phyloP scores from a whole-genome alignment of 2,329 filamentous ascomycete genomes.

The Hymenoscyphus fraxineus region DNA sequence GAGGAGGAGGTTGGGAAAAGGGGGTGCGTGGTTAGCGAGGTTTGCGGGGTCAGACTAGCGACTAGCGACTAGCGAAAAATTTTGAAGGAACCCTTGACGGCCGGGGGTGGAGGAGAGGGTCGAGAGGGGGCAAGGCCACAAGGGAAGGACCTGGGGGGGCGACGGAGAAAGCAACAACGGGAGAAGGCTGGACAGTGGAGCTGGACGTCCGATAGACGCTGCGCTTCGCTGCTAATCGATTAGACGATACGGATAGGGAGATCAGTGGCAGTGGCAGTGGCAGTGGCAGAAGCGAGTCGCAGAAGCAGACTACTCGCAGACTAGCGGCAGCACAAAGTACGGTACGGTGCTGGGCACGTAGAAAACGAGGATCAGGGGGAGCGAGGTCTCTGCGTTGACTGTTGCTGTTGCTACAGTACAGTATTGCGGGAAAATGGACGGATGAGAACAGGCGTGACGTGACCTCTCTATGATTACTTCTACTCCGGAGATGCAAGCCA shows the following conservation, averaged over 20 bases:
- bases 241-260: not conserved
- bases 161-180: slow-evolving; percentile 9
- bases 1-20: slow-evolving; percentile 4
- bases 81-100: not conserved
- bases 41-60: not conserved
- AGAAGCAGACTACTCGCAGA: no score
- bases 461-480: no score
- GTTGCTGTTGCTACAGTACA: no score
- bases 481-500: not conserved
- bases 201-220: slow-evolving; percentile 1
- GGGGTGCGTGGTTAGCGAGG: slow-evolving; percentile 2
- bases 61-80: not conserved
- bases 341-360: no score
- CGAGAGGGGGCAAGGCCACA: slow-evolving; percentile 16
- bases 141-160: slow-evolving; percentile 12
- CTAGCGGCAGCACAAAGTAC: no score
- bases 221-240: not conserved
- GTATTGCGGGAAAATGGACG: no score
- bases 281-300: no score
- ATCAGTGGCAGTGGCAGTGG: no score
- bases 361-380: no score
- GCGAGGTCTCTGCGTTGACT: no score
- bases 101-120: slow-evolving; percentile 4
- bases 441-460: no score
- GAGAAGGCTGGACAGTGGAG: slow-evolving; percentile 9